Evolutionary conservation across 2,329 filamentous ascomycete genomes (phyloP).

Genomic region (Paracorniculantispora psalliotae): DNA sequence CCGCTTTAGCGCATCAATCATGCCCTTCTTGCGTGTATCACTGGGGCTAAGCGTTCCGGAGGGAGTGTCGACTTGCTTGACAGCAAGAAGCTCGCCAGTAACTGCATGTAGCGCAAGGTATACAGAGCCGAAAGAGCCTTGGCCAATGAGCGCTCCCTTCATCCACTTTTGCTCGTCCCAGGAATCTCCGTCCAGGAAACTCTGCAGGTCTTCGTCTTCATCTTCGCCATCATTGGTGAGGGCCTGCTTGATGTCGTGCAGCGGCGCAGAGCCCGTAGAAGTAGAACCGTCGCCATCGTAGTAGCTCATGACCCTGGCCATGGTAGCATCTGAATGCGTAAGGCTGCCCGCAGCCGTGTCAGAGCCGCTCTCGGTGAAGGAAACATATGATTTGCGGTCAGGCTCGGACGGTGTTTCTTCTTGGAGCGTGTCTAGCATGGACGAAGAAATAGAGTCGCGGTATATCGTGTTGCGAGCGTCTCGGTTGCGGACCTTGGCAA

Average conservation of each 20-base stretch:
- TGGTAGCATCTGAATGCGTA: constrained; percentile 71
- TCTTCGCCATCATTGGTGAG: constrained; percentile 90
- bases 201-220: constrained; percentile 79
- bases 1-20: constrained; percentile 95
- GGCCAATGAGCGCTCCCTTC: constrained; percentile 95
- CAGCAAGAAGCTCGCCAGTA: constrained; percentile 93
- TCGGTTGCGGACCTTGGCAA: constrained; percentile 36
- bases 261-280: constrained; percentile 65
- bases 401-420: constrained; percentile 85
- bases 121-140: constrained; percentile 93
- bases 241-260: constrained; percentile 79
- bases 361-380: constrained; percentile 69
- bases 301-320: constrained; percentile 65
- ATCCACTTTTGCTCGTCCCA: constrained; percentile 99
- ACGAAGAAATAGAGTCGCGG: constrained; percentile 84
- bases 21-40: constrained; percentile 90
- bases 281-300: constrained; percentile 77
- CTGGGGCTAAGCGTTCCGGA: constrained; percentile 67
- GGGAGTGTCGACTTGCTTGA: constrained; percentile 95
- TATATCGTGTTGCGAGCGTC: constrained; percentile 36
- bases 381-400: constrained; percentile 95
- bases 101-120: constrained; percentile 93
- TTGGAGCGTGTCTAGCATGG: constrained; percentile 81
- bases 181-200: constrained; percentile 86
- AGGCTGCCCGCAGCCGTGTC: constrained; percentile 67